Percentiles rank a stretch among this genome's conserved stretches.
phyloP scores from a whole-genome alignment of 2,329 filamentous ascomycete genomes.

The Parafenestella ontariensis region DNA sequence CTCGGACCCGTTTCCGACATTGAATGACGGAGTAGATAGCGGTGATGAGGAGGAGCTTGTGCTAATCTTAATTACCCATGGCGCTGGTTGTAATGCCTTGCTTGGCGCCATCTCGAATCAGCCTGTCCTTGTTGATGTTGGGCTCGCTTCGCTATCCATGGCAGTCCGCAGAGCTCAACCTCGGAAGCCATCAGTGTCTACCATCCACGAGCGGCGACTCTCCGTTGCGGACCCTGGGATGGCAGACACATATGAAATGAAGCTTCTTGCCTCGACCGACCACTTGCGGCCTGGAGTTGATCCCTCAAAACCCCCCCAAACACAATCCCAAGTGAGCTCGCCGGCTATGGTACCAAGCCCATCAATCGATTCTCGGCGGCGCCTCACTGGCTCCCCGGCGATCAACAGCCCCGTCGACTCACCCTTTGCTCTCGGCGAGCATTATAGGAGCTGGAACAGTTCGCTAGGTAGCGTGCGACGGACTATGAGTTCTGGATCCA shows the following conservation, averaged over 20 bases:
- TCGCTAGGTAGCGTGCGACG: constrained; percentile 51
- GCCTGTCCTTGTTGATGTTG: constrained; percentile 88
- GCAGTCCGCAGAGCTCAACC: constrained; percentile 56
- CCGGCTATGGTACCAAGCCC: constrained; percentile 39
- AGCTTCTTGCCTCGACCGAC: constrained; percentile 75
- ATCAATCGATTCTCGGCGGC: constrained; percentile 29
- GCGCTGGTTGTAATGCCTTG: constrained; percentile 93
- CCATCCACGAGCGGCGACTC: constrained; percentile 41
- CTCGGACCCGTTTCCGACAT: constrained; percentile 40
- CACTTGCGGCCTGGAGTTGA: constrained; percentile 67
- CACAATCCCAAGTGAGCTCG: constrained; percentile 34
- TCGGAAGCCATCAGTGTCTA: constrained; percentile 32
- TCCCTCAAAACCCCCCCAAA: constrained; percentile 38
- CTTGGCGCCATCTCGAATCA: constrained; percentile 92
- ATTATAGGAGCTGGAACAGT: constrained; percentile 43
- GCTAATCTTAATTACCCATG: constrained; percentile 88
- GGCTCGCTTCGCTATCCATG: constrained; percentile 90
- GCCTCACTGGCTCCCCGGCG: constrained; percentile 28
- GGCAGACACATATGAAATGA: constrained; percentile 74
- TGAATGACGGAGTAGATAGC: constrained; percentile 45
- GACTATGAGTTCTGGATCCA: constrained; percentile 42
- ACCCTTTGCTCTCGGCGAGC: constrained; percentile 37
- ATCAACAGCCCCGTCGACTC: constrained; percentile 39
- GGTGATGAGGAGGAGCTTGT: constrained; percentile 72
- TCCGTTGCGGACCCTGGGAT: constrained; percentile 53